Evolutionary conservation across 495 filamentous ascomycete species (phyloP).

Genomic region (Podospora tetraspora): DNA sequence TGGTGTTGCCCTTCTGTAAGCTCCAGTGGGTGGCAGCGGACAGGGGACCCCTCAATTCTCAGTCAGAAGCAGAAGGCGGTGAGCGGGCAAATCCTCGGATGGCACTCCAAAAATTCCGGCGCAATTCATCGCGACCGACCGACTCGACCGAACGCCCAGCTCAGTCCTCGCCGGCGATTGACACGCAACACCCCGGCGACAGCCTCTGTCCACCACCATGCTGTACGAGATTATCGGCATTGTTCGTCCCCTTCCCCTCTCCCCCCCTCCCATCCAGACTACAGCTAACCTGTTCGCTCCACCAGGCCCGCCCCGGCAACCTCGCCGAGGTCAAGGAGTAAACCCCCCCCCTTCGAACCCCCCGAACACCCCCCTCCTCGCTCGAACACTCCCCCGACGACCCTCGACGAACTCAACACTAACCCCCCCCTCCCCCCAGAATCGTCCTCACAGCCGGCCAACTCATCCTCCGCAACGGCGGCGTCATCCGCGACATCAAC

Average conservation of each 20-base stretch:
- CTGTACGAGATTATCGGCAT: conserved; percentile 96
- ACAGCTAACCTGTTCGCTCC: background rate
- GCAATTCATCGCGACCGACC: background rate
- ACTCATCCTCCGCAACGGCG: conserved; percentile 74
- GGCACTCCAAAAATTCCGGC: conserved; percentile 4
- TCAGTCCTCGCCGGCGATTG: conserved; percentile 19
- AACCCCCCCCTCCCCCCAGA: conserved; percentile 40
- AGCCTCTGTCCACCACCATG: conserved; percentile 50
- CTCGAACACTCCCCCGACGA: background rate
- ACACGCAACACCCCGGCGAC: conserved; percentile 2
- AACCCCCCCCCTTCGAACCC: conserved; percentile 23
- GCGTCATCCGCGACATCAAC: conserved; percentile 83
- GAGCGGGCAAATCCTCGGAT: conserved; percentile 17
- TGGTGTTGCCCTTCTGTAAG: background rate
- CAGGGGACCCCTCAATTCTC: background rate
- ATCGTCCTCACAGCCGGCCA: conserved; percentile 83
- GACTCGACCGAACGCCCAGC: background rate
- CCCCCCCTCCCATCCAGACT: background rate
- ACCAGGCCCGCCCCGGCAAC: conserved; percentile 81
- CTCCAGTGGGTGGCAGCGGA: background rate
- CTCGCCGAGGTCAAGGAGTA: conserved; percentile 93
- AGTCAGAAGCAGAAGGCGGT: conserved; percentile 9
- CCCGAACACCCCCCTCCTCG: background rate
- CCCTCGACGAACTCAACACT: background rate
- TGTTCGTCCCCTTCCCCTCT: conserved; percentile 48